Conservation (phyloP, 2,329 filamentous ascomycete species). For the Colletotrichum sp. region DNA sequence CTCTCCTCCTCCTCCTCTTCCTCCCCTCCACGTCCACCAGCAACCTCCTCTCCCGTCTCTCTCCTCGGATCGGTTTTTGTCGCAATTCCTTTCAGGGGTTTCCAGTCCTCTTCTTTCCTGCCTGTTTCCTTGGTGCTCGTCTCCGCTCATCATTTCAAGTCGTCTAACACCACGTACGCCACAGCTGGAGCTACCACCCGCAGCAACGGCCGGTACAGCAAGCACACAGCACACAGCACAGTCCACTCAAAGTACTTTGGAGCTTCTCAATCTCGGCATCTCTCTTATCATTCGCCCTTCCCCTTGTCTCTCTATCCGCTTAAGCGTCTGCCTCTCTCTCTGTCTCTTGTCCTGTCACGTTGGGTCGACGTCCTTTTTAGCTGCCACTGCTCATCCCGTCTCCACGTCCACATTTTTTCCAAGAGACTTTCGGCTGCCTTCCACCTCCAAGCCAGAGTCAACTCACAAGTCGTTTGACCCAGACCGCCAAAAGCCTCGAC, state of each 20-base stretch:
- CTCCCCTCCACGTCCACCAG: neutral
- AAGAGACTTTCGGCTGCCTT: constrained; percentile 12
- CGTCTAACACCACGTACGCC: constrained; percentile 1
- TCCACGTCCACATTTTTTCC: constrained; percentile 23
- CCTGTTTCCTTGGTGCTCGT: constrained; percentile 23
- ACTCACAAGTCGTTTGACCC: constrained; percentile 2
- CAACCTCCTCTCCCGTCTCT: neutral
- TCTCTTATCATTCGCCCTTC: constrained; percentile 22
- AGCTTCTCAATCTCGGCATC: constrained; percentile 17
- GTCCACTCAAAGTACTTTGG: constrained; percentile 10
- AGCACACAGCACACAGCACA: neutral
- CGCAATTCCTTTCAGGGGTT: constrained; percentile 23
- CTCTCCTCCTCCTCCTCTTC: constrained; percentile 3
- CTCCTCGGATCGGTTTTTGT: constrained; percentile 20
- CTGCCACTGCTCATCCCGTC: constrained; percentile 12
- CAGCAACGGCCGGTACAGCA: neutral
- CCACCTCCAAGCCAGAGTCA: constrained; percentile 10
- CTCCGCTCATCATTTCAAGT: constrained; percentile 20
- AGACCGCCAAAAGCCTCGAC: constrained; percentile 15
- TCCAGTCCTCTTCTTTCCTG: constrained; percentile 22
- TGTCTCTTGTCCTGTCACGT: constrained; percentile 11
- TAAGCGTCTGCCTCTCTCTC: constrained; percentile 1
- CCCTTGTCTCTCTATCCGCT: constrained; percentile 21
- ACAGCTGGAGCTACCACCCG: neutral
- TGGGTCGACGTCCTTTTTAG: constrained; percentile 21